Evolutionary conservation across 768 basidiomycete genomes (phyloP).

Genomic region (Imleria badia): DNA sequence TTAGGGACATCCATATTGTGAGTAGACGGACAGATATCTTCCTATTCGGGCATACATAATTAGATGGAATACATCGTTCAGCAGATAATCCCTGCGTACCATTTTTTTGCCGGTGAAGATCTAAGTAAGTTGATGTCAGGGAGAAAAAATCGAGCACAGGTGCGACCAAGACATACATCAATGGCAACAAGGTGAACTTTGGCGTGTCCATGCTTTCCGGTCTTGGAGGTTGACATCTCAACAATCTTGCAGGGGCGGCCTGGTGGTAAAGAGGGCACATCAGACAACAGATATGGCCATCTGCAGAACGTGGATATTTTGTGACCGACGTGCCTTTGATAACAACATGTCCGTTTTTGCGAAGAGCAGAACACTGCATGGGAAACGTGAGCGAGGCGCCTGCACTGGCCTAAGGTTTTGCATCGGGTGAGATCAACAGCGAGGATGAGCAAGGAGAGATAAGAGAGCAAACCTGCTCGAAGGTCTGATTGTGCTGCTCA

Average conservation of each 20-base stretch:
- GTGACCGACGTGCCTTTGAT: slow-evolving; percentile 67
- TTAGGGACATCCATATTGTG: slow-evolving; percentile 99
- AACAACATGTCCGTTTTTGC: slow-evolving; percentile 90
- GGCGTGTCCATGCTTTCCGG: slow-evolving; percentile 99
- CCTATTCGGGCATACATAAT: slow-evolving; percentile 44
- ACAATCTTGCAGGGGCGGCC: slow-evolving; percentile 97
- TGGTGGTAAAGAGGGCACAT: slow-evolving; percentile 23
- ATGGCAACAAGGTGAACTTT: slow-evolving; percentile 98
- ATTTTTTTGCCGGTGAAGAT: slow-evolving; percentile 99
- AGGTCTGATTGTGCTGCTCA: slow-evolving; percentile 87
- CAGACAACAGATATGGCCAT: slow-evolving; percentile 4
- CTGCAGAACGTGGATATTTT: neutral
- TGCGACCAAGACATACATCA: slow-evolving; percentile 64
- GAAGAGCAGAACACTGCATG: slow-evolving; percentile 96
- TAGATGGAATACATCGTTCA: neutral
- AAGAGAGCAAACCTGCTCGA: slow-evolving; percentile 64
- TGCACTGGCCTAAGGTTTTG: slow-evolving; percentile 53
- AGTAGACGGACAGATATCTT: slow-evolving; percentile 94
- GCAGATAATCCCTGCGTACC: slow-evolving; percentile 44
- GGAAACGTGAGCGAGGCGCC: slow-evolving; percentile 80
- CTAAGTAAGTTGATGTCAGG: slow-evolving; percentile 40
- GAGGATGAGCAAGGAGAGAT: slow-evolving; percentile 8
- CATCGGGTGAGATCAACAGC: slow-evolving; percentile 18
- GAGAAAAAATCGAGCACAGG: neutral
- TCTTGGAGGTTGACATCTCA: slow-evolving; percentile 99